These are phyloP conservation scores for Nakazawaea sp. DNA, from an alignment of 805 yeast species.

Conservation along the genomic window DNA sequence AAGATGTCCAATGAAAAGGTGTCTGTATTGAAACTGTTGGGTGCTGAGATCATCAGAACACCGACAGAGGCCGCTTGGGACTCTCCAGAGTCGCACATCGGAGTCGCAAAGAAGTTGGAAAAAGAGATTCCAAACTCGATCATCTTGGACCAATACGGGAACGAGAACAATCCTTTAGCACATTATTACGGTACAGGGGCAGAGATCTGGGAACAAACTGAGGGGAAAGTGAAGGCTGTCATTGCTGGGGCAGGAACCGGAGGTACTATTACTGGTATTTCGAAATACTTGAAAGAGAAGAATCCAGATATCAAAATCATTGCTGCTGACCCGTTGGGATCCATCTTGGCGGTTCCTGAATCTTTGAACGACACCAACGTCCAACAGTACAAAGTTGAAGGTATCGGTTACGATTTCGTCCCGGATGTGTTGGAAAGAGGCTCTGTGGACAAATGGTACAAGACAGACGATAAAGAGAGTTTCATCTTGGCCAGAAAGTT, in stretches of 20 bases:
- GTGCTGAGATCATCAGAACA: slow-evolving; percentile 87
- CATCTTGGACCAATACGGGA: slow-evolving; percentile 77
- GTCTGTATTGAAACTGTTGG: slow-evolving; percentile 79
- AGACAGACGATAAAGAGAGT: slow-evolving; percentile 77
- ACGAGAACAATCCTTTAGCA: slow-evolving; percentile 74
- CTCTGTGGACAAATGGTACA: slow-evolving; percentile 72
- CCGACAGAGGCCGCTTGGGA: slow-evolving; percentile 94
- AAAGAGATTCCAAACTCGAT: slow-evolving; percentile 81
- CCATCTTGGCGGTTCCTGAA: slow-evolving; percentile 78
- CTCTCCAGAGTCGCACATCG: slow-evolving; percentile 85
- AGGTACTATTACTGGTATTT: slow-evolving; percentile 83
- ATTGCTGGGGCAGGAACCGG: slow-evolving; percentile 96
- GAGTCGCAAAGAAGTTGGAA: slow-evolving; percentile 76
- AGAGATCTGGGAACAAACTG: slow-evolving; percentile 78
- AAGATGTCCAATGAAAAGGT: slow-evolving; percentile 91
- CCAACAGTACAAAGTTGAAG: slow-evolving; percentile 73
- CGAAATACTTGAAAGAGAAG: slow-evolving; percentile 68
- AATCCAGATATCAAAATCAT: slow-evolving; percentile 53
- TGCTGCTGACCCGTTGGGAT: slow-evolving; percentile 86
- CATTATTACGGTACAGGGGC: slow-evolving; percentile 81
- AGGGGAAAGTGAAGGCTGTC: slow-evolving; percentile 62
- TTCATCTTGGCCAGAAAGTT: slow-evolving; percentile 77
- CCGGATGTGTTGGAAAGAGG: slow-evolving; percentile 72
- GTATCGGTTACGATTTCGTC: slow-evolving; percentile 84
- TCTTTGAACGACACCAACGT: slow-evolving; percentile 48